phyloP scores from a whole-genome alignment of 805 yeast genomes.

The Spathaspora hagerdaliae region DNA sequence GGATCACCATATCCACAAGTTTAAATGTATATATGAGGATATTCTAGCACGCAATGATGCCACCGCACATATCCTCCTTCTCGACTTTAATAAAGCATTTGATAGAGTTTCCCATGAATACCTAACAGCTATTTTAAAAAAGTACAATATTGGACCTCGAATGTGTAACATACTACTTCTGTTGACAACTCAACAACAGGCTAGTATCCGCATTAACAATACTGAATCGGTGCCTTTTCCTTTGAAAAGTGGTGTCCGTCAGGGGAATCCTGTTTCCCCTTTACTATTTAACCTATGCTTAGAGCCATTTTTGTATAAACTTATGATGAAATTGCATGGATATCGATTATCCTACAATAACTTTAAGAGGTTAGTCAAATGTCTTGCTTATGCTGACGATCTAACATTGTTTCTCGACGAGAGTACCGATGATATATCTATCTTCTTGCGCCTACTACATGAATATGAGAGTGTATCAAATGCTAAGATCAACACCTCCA shows the following conservation, averaged over 20 bases:
- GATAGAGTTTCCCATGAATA: neutral
- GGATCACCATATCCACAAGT: no score
- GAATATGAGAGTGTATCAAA: neutral
- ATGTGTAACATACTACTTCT: neutral
- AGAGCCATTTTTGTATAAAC: no score
- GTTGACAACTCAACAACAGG: neutral
- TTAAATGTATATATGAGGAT: no score
- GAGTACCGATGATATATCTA: neutral
- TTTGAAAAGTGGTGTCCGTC: neutral
- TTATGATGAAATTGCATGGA: neutral
- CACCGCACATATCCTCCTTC: neutral
- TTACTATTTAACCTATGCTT: neutral
- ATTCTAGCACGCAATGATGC: no score
- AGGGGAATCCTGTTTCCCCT: neutral
- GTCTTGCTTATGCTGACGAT: no score
- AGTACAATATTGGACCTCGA: neutral
- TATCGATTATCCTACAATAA: neutral
- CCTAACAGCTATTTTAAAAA: neutral
- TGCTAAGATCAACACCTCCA: neutral
- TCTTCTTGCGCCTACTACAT: neutral
- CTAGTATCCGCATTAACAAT: neutral
- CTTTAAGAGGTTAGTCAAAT: neutral
- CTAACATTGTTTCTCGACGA: neutral
- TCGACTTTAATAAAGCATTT: neutral
- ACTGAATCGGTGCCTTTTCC: neutral